These are phyloP conservation scores for Alternaria viburni DNA, from an alignment of 2,329 filamentous ascomycete genomes.

Conservation along the genomic window DNA sequence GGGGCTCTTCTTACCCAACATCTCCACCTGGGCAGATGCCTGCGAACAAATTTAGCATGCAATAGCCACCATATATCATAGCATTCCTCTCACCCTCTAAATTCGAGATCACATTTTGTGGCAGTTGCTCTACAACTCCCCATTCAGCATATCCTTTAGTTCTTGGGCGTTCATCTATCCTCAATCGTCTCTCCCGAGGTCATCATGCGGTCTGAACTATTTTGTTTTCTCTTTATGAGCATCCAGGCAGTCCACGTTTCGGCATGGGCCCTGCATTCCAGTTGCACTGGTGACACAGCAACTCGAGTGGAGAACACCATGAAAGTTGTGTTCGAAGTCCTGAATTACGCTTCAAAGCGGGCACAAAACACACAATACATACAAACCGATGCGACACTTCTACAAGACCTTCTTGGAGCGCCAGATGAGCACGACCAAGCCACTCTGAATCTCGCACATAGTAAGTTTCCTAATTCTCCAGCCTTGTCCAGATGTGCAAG, in stretches of 20 bases:
- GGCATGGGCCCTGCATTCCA: not conserved
- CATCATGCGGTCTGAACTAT: not conserved
- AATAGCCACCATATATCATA: not conserved
- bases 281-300: not conserved
- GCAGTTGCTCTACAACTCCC: not conserved
- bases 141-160: not conserved
- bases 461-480: not conserved
- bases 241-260: not conserved
- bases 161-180: not conserved
- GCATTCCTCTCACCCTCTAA: not conserved
- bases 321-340: not conserved
- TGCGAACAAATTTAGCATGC: not conserved
- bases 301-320: not conserved
- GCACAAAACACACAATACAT: not conserved
- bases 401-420: not conserved
- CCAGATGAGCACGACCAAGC: not conserved
- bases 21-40: not conserved
- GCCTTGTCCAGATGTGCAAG: not conserved
- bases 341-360: not conserved
- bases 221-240: not conserved
- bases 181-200: not conserved
- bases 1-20: not conserved
- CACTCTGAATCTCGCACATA: not conserved
- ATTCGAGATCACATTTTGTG: not conserved
- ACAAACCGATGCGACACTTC: not conserved